Conservation (phyloP, 2,329 filamentous ascomycete species). For the Calonectria leucothoes region DNA sequence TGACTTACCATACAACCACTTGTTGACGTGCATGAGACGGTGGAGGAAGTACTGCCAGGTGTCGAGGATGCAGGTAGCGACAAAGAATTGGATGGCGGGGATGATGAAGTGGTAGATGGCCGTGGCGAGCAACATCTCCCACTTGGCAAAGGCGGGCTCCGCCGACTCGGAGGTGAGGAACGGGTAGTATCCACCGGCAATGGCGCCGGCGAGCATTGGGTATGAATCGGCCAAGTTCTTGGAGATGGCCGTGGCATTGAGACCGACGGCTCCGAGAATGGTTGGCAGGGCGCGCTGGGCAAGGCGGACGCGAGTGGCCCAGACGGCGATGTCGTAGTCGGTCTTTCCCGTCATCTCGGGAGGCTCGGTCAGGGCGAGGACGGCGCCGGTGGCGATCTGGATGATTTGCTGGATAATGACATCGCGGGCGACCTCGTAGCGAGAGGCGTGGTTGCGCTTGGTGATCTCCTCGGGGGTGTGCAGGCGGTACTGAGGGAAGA, state of each 20-base stretch:
- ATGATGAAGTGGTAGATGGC: constrained; percentile 83
- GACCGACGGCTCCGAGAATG: constrained; percentile 76
- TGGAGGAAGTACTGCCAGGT: constrained; percentile 99
- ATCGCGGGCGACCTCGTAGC: constrained; percentile 88
- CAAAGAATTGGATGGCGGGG: constrained; percentile 80
- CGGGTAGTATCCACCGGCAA: constrained; percentile 87
- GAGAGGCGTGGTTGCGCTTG: constrained; percentile 86
- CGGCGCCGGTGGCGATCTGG: constrained; percentile 78
- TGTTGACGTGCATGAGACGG: constrained; percentile 96
- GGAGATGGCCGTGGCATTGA: constrained; percentile 81
- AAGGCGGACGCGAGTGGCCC: constrained; percentile 85
- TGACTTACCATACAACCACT: constrained; percentile 91
- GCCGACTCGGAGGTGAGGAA: constrained; percentile 71
- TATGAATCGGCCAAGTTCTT: constrained; percentile 79
- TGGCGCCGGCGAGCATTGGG: constrained; percentile 78
- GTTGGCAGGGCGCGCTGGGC: constrained; percentile 82
- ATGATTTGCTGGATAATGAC: constrained; percentile 93
- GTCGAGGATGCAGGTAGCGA: constrained; percentile 84
- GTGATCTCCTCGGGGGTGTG: constrained; percentile 94
- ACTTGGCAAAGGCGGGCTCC: constrained; percentile 81
- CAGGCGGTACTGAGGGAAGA: constrained; percentile 90
- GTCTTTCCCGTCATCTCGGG: constrained; percentile 81
- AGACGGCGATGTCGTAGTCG: constrained; percentile 88
- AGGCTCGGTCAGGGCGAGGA: constrained; percentile 78
- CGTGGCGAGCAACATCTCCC: constrained; percentile 83